Evolutionary conservation across 2,329 filamentous ascomycete species (phyloP).

Genomic region (Catunica adiposa): DNA sequence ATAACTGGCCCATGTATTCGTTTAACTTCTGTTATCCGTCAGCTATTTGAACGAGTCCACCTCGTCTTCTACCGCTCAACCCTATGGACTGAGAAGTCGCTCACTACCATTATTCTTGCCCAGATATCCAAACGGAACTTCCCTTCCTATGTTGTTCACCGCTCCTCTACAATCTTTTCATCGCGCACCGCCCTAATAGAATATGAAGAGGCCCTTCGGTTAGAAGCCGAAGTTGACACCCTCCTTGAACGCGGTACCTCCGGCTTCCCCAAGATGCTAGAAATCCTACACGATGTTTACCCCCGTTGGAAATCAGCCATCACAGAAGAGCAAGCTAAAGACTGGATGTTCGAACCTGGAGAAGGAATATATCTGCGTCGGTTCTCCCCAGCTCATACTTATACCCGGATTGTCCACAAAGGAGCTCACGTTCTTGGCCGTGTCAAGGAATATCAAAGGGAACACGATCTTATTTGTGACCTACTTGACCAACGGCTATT

Average conservation of each 20-base stretch:
- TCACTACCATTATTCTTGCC: slow-evolving; percentile 86
- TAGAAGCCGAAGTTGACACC: slow-evolving; percentile 65
- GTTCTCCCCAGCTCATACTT: slow-evolving; percentile 83
- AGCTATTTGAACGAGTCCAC: slow-evolving; percentile 84
- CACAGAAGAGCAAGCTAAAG: slow-evolving; percentile 65
- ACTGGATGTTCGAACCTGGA: slow-evolving; percentile 57
- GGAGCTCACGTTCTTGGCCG: slow-evolving; percentile 62
- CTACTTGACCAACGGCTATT: slow-evolving; percentile 70
- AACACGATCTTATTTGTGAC: slow-evolving; percentile 58
- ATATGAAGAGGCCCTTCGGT: slow-evolving; percentile 72
- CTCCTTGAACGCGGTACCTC: slow-evolving; percentile 66
- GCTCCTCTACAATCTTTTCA: slow-evolving; percentile 75
- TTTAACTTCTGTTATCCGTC: slow-evolving; percentile 53
- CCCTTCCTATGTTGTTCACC: slow-evolving; percentile 74
- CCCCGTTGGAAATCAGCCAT: slow-evolving; percentile 65
- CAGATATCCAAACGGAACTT: slow-evolving; percentile 81
- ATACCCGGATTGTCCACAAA: slow-evolving; percentile 86
- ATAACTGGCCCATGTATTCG: slow-evolving; percentile 72
- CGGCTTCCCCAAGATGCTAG: slow-evolving; percentile 49
- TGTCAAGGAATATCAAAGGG: slow-evolving; percentile 62
- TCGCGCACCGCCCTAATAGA: slow-evolving; percentile 63
- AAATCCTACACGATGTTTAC: slow-evolving; percentile 58
- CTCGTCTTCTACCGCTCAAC: slow-evolving; percentile 91
- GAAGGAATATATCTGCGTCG: slow-evolving; percentile 80
- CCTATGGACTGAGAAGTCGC: slow-evolving; percentile 92